Conservation (phyloP, 768 basidiomycete species). For the Leccinum longicurvipes region DNA sequence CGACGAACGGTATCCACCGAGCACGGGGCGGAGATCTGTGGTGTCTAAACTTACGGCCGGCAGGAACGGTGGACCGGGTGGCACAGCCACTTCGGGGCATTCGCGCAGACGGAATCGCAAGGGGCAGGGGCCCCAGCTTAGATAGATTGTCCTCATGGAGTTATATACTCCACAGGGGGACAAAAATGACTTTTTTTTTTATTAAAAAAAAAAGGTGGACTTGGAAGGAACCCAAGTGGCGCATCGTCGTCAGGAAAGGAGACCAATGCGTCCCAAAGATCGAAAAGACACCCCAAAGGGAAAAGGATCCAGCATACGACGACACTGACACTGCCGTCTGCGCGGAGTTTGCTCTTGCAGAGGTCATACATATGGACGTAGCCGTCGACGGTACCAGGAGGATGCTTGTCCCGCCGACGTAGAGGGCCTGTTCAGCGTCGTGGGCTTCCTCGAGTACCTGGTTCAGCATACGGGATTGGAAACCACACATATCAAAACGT, state of each 20-base stretch:
- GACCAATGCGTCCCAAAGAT: conserved; percentile 48
- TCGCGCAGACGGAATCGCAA: no score
- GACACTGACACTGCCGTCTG: conserved; percentile 55
- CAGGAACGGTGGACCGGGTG: no score
- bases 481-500: conserved; percentile 39
- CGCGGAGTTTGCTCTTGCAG: conserved; percentile 84
- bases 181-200: no score
- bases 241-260: conserved; percentile 58
- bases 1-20: no score
- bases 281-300: conserved; percentile 56
- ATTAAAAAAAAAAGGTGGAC: no score
- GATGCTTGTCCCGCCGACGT: conserved; percentile 64
- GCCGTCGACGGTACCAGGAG: conserved; percentile 88
- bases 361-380: conserved; percentile 92
- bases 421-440: conserved; percentile 80
- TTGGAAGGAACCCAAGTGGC: conserved; percentile 94
- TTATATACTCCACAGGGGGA: no score
- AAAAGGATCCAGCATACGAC: conserved; percentile 39
- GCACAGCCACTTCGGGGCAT: no score
- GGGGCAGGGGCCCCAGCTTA: no score
- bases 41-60: no score
- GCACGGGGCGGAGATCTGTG: no score
- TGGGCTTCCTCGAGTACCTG: conserved; percentile 86
- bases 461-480: conserved; percentile 77
- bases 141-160: no score